Base-by-base conservation (phyloP, 2,329 filamentous ascomycete genomes). In the Cladosporium sp. region DNA sequence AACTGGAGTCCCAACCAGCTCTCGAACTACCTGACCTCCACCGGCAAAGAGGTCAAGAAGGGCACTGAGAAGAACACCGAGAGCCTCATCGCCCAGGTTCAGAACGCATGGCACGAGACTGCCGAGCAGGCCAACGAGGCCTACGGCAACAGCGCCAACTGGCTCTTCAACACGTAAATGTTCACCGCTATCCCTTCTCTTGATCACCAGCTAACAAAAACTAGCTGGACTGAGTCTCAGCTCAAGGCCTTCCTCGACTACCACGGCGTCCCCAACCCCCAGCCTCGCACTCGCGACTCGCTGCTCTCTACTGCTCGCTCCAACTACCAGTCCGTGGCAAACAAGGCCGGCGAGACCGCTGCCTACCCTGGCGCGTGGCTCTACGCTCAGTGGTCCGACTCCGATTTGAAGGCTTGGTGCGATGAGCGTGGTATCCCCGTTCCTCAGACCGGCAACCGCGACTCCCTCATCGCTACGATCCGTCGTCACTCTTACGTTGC, bases 291-390 rank as follows among this genome's bases (percentile, higher is more conserved):
- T 74, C 91, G 93, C 73, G 94, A 98, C 77, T 88, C 87, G 29
- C 81, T 97, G 55, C 84, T 98, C 70, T 85, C 90, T 72, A 87
- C 91, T 72, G 87, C 89, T 67, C 92, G 94, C 69, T 84, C 90
- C 69, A 93, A 88, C 79, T 98, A 96, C 76, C 91, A 97, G 72
- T 80, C 86, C 1, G 80, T 89, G 65, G 92, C 94, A 18, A 88
- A 92, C 79, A 89, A 88, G 78, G 78, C 84, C 64, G 91, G 91
- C 67, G 90, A 97, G 80, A 90, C 92, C 16, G 81, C 87, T 62
- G 81, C 88, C n/a, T 98, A 98, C 75, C 95, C 95, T 37, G 95
- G 95, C 46, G 88, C 97, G 81, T 98, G 95, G 95, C 82, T 98
- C 52, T 99, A 97, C 76, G 85, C 89, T 67, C 84, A 89, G 8